Conservation (phyloP, 345 rosid species). For the Erucastrum elatum region DNA sequence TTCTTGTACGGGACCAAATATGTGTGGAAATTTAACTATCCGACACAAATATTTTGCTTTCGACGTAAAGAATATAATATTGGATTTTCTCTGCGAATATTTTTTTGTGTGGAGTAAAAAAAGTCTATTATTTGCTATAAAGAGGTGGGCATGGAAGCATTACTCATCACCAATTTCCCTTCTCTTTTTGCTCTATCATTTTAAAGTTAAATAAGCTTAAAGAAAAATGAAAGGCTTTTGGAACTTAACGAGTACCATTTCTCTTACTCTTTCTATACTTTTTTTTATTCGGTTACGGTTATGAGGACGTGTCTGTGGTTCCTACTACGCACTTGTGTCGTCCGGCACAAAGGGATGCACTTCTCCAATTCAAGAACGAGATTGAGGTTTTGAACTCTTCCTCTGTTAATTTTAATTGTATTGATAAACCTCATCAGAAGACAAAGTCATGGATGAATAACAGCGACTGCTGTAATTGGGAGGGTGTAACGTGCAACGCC, state of each 20-base stretch:
- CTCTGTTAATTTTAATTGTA: too few species aligned
- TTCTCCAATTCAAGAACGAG: neutral
- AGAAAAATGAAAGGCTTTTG: too few species aligned
- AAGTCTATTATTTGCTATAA: neutral
- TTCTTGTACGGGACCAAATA: neutral
- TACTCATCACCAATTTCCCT: neutral
- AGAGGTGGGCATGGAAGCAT: neutral
- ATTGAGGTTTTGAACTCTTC: neutral
- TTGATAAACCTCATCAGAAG: neutral
- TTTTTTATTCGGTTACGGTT: neutral
- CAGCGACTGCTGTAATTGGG: neutral
- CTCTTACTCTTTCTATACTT: neutral
- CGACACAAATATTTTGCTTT: too few species aligned
- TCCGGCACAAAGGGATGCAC: neutral
- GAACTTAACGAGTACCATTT: neutral
- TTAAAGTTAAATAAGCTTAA: neutral
- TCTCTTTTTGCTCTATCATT: neutral
- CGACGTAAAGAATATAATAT: too few species aligned
- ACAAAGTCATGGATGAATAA: neutral
- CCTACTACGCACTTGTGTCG: neutral
- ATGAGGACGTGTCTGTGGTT: neutral
- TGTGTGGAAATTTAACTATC: too few species aligned
- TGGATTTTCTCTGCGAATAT: too few species aligned
- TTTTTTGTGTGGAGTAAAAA: too few species aligned
- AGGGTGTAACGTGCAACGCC: neutral